Evolutionary conservation across 2,329 filamentous ascomycete genomes (phyloP).

Genomic region (Coleophoma eucalyptorum): DNA sequence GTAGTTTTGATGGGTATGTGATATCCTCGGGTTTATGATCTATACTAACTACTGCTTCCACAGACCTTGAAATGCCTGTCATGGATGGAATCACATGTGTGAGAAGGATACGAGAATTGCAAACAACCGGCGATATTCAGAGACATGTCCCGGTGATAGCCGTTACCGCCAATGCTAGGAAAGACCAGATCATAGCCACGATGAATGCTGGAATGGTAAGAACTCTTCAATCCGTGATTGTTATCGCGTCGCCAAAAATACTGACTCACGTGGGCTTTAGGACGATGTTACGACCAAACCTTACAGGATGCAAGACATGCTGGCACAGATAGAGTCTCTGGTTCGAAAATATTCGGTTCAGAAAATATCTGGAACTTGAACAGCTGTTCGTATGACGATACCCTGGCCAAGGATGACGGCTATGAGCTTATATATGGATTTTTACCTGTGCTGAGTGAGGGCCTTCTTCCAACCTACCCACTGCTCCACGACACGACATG

Average conservation of each 20-base stretch:
- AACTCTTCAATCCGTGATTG: background rate
- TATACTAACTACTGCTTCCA: background rate
- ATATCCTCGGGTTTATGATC: background rate
- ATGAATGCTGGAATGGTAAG: conserved; percentile 68
- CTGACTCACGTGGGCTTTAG: conserved; percentile 4
- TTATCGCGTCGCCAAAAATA: background rate
- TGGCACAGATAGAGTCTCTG: conserved; percentile 15
- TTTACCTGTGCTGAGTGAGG: no score
- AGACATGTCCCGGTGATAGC: conserved; percentile 69
- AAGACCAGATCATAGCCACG: conserved; percentile 66
- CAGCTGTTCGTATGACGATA: no score
- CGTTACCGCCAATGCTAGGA: conserved; percentile 72
- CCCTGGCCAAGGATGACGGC: no score
- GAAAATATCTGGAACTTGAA: no score
- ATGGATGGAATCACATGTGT: conserved; percentile 78
- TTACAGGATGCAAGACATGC: conserved; percentile 18
- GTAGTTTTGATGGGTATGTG: conserved; percentile 63
- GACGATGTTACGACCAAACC: conserved; percentile 22
- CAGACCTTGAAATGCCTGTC: conserved; percentile 71
- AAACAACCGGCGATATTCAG: conserved; percentile 52
- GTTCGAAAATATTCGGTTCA: background rate
- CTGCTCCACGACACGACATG: no score
- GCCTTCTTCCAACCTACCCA: no score
- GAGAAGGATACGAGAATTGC: conserved; percentile 61
- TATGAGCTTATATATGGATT: no score